These are phyloP conservation scores for Sporothrix luriei DNA, from an alignment of 2,329 filamentous ascomycete genomes.

Conservation along the genomic window DNA sequence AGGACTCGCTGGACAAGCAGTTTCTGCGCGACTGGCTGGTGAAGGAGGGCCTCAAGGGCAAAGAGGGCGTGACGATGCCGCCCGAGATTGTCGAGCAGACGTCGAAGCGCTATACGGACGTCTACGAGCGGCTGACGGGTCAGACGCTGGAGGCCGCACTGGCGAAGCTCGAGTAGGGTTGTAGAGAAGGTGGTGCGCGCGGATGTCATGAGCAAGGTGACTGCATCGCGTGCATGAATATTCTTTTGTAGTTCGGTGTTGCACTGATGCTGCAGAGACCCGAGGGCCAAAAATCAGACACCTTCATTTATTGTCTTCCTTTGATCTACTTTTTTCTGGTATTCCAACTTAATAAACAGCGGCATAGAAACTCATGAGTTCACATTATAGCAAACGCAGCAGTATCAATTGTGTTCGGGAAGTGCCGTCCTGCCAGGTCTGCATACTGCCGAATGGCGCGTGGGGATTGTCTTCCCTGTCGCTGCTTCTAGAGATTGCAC, in stretches of 20 bases:
- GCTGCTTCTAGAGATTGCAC: neutral
- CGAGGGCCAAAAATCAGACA: neutral
- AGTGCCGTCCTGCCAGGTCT: neutral
- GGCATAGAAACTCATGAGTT: neutral
- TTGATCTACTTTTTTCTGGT: neutral
- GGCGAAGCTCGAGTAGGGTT: conserved; percentile 34
- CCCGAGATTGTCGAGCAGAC: conserved; percentile 71
- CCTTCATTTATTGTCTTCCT: neutral
- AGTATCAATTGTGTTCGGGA: neutral
- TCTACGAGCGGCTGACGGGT: conserved; percentile 69
- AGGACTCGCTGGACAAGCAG: conserved; percentile 89
- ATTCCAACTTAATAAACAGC: neutral
- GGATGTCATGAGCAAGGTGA: neutral
- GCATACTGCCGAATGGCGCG: neutral
- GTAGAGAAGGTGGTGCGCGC: too few species aligned
- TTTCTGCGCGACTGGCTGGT: conserved; percentile 81
- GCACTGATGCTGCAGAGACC: neutral
- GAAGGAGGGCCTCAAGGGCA: conserved; percentile 70
- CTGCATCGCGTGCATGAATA: neutral
- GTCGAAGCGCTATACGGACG: conserved; percentile 72
- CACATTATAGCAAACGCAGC: too few species aligned
- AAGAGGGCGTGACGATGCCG: conserved; percentile 71
- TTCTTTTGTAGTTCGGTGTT: neutral
- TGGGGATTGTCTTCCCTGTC: neutral
- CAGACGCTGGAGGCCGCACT: conserved; percentile 48